Evolutionary conservation across 1,284 basidiomycete genomes (phyloP).

Genomic region (Schizophyllum amplum): DNA sequence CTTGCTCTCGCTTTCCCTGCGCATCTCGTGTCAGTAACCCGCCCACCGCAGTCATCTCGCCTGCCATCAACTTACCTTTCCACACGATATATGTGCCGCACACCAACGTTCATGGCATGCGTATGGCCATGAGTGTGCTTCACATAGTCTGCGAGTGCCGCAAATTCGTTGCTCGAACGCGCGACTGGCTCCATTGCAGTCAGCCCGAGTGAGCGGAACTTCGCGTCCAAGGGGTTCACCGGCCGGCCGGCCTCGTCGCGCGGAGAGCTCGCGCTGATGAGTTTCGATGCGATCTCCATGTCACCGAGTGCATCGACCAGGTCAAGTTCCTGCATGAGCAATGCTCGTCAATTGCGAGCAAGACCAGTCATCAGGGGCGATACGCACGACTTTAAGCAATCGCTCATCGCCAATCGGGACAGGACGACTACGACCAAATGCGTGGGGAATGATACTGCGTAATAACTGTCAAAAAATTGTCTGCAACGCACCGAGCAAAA

Average conservation of each 20-base stretch:
- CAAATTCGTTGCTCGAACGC: constrained; percentile 38
- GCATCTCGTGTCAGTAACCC: no score
- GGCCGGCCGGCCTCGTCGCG: constrained; percentile 36
- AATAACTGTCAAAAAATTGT: not conserved
- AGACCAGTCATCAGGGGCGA: constrained; percentile 46
- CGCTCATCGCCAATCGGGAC: constrained; percentile 32
- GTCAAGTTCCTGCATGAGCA: constrained; percentile 53
- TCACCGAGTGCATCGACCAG: constrained; percentile 60
- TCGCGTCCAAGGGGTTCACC: constrained; percentile 16
- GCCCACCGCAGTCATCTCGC: no score
- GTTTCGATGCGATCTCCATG: constrained; percentile 56
- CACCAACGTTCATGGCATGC: constrained; percentile 38
- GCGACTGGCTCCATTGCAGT: constrained; percentile 44
- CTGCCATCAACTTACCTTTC: constrained; percentile 37
- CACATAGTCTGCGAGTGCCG: constrained; percentile 39
- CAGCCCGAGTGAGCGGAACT: constrained; percentile 34
- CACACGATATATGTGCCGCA: constrained; percentile 47
- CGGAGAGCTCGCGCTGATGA: constrained; percentile 35
- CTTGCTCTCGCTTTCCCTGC: constrained; percentile 41
- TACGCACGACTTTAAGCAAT: constrained; percentile 35
- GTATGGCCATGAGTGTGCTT: constrained; percentile 49
- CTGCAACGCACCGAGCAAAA: not conserved
- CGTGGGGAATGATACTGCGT: constrained; percentile 51
- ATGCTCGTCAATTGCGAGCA: constrained; percentile 24
- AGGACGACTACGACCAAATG: constrained; percentile 46